Evolutionary conservation across 495 filamentous ascomycete species (phyloP).

Genomic region (Annulohypoxylon moriforme): DNA sequence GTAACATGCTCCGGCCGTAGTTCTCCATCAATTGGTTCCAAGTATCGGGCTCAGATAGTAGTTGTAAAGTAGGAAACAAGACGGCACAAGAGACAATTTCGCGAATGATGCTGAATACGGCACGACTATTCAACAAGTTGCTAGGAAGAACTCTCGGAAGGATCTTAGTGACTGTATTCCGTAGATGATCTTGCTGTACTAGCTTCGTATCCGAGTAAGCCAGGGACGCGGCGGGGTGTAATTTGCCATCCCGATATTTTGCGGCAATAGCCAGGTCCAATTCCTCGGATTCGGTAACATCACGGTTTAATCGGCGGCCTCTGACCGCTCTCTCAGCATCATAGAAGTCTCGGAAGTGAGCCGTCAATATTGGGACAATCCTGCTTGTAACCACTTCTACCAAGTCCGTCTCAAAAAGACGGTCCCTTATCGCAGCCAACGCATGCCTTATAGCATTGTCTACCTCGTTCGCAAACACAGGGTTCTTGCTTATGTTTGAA

Average conservation of each 20-base stretch:
- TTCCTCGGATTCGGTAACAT: conserved; percentile 96
- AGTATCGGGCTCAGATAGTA: conserved; percentile 88
- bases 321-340: conserved; percentile 88
- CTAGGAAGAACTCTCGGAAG: conserved; percentile 81
- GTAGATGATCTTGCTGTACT: conserved; percentile 87
- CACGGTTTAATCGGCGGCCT: conserved; percentile 85
- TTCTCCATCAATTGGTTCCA: conserved; percentile 97
- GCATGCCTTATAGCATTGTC: conserved; percentile 81
- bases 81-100: conserved; percentile 87
- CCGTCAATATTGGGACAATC: conserved; percentile 89
- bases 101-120: conserved; percentile 80
- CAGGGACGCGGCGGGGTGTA: conserved; percentile 90
- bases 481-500: conserved; percentile 81
- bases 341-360: conserved; percentile 89
- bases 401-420: conserved; percentile 77
- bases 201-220: conserved; percentile 82
- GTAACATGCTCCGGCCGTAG: conserved; percentile 85
- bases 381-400: conserved; percentile 82
- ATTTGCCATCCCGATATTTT: conserved; percentile 88
- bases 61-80: conserved; percentile 74
- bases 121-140: conserved; percentile 77
- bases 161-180: conserved; percentile 73
- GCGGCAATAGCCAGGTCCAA: conserved; percentile 91
- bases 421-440: conserved; percentile 74
- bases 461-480: conserved; percentile 83